Conservation (phyloP, 306 rosid genomes). For the Cicer bijugum region DNA sequence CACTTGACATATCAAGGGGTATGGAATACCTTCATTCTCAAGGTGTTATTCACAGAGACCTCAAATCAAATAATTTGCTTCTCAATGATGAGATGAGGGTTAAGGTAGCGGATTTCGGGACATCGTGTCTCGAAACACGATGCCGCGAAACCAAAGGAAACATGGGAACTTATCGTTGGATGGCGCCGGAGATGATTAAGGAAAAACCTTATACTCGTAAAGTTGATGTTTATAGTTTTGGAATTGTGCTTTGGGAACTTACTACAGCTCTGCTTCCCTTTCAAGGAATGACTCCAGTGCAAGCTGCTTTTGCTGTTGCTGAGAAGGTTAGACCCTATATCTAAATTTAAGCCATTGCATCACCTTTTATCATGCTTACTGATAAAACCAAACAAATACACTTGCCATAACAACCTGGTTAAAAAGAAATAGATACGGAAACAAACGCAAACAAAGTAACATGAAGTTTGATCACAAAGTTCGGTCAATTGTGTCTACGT, state of each 20-base stretch:
- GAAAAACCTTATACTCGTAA: constrained; percentile 84
- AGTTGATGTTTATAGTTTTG: constrained; percentile 95
- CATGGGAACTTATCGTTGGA: constrained; percentile 98
- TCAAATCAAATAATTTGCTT: constrained; percentile 89
- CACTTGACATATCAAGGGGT: constrained; percentile 94
- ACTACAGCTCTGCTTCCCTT: constrained; percentile 91
- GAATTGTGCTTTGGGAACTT: constrained; percentile 97
- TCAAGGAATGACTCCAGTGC: constrained; percentile 99
- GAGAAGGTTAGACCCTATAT: constrained; percentile 70
- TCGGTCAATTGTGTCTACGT: too few relatives aligned
- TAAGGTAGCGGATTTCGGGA: constrained; percentile 95
- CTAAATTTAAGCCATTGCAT: not conserved
- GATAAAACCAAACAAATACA: too few relatives aligned
- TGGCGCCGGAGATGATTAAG: constrained; percentile 98
- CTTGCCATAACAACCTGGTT: too few relatives aligned
- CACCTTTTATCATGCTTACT: too few relatives aligned
- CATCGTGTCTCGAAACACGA: constrained; percentile 92
- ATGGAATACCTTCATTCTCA: constrained; percentile 98
- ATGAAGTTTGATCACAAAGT: too few relatives aligned
- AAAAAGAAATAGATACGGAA: too few relatives aligned
- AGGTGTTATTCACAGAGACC: constrained; percentile 96
- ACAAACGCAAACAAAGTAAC: too few relatives aligned
- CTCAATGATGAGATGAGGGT: constrained; percentile 98
- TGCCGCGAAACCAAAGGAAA: constrained; percentile 91
- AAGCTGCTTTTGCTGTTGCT: constrained; percentile 98